Conservation (phyloP, 805 yeast species). For the Metschnikowia drakensbergensis region DNA sequence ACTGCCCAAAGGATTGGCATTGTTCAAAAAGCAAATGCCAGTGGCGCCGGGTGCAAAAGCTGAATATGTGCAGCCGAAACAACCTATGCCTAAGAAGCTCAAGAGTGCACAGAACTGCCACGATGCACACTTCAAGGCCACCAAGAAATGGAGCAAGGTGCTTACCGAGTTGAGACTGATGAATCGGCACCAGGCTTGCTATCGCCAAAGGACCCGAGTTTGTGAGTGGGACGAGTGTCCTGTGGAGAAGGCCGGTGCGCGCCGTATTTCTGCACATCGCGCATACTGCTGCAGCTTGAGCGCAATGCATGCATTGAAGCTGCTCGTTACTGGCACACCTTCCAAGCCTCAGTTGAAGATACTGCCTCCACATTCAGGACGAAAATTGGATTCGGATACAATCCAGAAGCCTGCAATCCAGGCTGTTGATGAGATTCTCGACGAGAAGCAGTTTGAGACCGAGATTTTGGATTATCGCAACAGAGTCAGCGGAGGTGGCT, state of each 20-base stretch:
- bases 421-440: not conserved
- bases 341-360: not conserved
- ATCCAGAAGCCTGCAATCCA: not conserved
- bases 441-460: not conserved
- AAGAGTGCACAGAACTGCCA: slow-evolving; percentile 1
- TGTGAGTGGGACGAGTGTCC: slow-evolving; percentile 5
- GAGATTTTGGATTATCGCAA: not conserved
- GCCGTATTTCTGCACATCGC: slow-evolving; percentile 6
- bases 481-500: not conserved
- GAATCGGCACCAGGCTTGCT: not conserved
- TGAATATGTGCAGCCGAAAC: not conserved
- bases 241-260: not conserved
- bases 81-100: slow-evolving; percentile 1
- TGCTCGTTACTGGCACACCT: not conserved
- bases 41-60: slow-evolving; percentile 1
- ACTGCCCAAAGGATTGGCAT: not conserved
- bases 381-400: not conserved
- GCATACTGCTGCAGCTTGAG: slow-evolving; percentile 5
- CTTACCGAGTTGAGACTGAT: not conserved
- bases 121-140: not conserved
- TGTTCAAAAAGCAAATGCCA: slow-evolving; percentile 1
- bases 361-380: not conserved
- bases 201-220: not conserved
- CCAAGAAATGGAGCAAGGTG: slow-evolving; percentile 1
- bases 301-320: not conserved